phyloP scores from a whole-genome alignment of 2,329 filamentous ascomycete species.

The Ophiocordyceps camponoti-saundersi region DNA sequence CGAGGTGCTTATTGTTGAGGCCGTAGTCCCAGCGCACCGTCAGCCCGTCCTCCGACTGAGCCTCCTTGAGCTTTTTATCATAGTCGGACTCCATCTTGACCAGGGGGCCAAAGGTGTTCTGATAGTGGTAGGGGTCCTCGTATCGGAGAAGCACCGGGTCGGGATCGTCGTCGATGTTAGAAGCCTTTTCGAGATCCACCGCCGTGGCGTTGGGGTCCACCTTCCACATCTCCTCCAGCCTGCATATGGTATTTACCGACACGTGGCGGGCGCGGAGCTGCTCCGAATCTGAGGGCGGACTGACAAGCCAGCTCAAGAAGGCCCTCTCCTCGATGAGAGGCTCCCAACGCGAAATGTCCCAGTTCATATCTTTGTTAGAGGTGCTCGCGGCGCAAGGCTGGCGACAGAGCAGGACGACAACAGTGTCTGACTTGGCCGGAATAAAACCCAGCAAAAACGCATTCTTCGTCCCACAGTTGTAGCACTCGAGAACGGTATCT shows the following conservation, averaged over 20 bases:
- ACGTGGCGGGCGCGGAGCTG: conserved; percentile 89
- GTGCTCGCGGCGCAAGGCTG: conserved; percentile 91
- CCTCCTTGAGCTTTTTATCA: conserved; percentile 96
- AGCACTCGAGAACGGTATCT: conserved; percentile 94
- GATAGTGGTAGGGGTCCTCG: conserved; percentile 94
- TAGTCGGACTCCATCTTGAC: conserved; percentile 99
- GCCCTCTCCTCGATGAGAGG: conserved; percentile 93
- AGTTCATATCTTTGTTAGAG: conserved; percentile 98
- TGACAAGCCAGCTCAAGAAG: conserved; percentile 87
- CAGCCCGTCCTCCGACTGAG: conserved; percentile 91
- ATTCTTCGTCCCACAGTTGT: conserved; percentile 99
- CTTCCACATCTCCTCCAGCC: conserved; percentile 97
- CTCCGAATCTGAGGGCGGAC: conserved; percentile 77
- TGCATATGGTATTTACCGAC: conserved; percentile 86
- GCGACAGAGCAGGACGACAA: conserved; percentile 89
- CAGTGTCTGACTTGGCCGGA: conserved; percentile 93
- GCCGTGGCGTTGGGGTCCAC: conserved; percentile 80
- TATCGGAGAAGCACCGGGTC: conserved; percentile 84
- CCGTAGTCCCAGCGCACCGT: conserved; percentile 89
- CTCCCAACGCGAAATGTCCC: conserved; percentile 96
- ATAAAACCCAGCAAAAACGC: conserved; percentile 96
- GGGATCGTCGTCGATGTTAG: conserved; percentile 86
- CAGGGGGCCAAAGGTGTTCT: conserved; percentile 93
- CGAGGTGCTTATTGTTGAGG: conserved; percentile 92
- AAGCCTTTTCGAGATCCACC: conserved; percentile 78